A percentile compares a stretch with the other conserved stretches of the same genome.
Evolutionary conservation across 441 rosid genomes (phyloP).

Genomic region (Populus tomentosa): DNA sequence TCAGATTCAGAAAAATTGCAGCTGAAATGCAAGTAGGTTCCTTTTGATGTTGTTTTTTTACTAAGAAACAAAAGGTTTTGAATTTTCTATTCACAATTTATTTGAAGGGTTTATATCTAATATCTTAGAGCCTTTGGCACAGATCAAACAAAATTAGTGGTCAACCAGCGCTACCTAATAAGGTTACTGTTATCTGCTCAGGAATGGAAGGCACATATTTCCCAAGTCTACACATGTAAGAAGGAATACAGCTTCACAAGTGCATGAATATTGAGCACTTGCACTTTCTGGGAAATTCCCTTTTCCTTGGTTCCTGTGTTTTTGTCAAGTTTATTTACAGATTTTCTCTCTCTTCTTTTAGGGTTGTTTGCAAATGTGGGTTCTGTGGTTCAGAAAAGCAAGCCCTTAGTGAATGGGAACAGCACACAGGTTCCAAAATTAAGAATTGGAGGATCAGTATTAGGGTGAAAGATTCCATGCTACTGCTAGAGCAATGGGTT

Average conservation of each 20-base stretch:
- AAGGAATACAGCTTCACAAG: constrained; percentile 3
- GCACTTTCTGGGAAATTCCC: background rate
- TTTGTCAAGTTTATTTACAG: constrained; percentile 10
- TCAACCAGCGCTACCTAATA: constrained; percentile 58
- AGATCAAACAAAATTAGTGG: constrained; percentile 51
- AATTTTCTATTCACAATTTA: background rate
- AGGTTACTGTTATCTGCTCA: constrained; percentile 79
- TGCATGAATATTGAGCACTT: background rate
- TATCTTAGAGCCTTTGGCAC: constrained; percentile 19
- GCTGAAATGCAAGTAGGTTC: constrained; percentile 58
- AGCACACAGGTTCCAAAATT: constrained; percentile 84
- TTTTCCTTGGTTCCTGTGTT: background rate
- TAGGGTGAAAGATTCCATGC: constrained; percentile 86
- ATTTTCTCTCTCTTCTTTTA: constrained; percentile 21
- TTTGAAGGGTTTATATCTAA: constrained; percentile 7
- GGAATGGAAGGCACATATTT: constrained; percentile 91
- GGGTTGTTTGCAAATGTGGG: constrained; percentile 97
- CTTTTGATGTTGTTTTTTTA: background rate
- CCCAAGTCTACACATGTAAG: constrained; percentile 98
- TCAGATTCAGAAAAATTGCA: constrained; percentile 83
- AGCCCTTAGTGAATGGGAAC: constrained; percentile 97
- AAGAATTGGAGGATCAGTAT: constrained; percentile 87
- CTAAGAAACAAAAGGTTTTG: background rate
- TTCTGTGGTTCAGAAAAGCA: constrained; percentile 80
- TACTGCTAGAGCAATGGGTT: constrained; percentile 96